Evolutionary conservation across 2,329 filamentous ascomycete genomes (phyloP).

Genomic region (Ascochyta lentis): DNA sequence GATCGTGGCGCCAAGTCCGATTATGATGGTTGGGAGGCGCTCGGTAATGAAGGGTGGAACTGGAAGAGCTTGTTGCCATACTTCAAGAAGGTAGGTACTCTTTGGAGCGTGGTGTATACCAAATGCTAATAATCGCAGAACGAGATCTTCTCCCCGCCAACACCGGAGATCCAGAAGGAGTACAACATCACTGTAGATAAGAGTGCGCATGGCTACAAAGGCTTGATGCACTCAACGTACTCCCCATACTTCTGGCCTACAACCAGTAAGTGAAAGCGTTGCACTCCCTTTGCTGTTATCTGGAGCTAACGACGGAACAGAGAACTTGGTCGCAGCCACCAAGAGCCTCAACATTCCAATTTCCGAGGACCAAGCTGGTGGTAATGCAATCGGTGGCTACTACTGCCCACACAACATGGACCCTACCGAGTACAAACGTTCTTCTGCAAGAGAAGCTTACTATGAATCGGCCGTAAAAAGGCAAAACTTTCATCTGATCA

Average conservation of each 20-base stretch:
- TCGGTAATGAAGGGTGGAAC: conserved; percentile 38
- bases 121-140: conserved; percentile 22
- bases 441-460: conserved; percentile 31
- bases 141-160: conserved; percentile 30
- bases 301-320: conserved; percentile 11
- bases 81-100: conserved; percentile 29
- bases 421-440: conserved; percentile 19
- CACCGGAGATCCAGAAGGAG: conserved; percentile 23
- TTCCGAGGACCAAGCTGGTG: conserved; percentile 27
- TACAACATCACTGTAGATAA: conserved; percentile 28
- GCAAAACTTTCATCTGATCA: conserved; percentile 30
- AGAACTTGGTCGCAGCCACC: conserved; percentile 29
- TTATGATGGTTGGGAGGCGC: conserved; percentile 38
- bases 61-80: conserved; percentile 36
- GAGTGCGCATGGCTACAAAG: conserved; percentile 22
- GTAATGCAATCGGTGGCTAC: conserved; percentile 31
- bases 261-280: conserved; percentile 20
- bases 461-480: conserved; percentile 24
- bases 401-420: conserved; percentile 30
- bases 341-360: conserved; percentile 23
- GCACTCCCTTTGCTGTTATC: too few relatives aligned
- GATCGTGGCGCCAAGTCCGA: conserved; percentile 39
- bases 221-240: conserved; percentile 29
- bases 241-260: conserved; percentile 32
- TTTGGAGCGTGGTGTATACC: too few relatives aligned